Conservation (phyloP, 2,329 filamentous ascomycete genomes). For the Calonectria ilicicola region DNA sequence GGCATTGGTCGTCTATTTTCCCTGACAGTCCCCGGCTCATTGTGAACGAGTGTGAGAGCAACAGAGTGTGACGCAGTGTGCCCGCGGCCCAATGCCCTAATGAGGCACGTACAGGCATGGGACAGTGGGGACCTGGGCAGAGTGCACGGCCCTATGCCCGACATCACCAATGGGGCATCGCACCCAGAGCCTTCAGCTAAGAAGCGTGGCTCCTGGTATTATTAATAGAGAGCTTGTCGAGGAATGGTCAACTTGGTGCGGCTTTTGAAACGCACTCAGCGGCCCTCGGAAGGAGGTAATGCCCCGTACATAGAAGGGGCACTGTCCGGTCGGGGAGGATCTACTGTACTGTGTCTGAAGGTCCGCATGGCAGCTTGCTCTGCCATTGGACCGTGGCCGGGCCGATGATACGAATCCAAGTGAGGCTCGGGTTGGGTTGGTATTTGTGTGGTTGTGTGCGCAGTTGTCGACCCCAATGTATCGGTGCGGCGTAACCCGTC, state of each 20-base stretch:
- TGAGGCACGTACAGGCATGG: constrained; percentile 31
- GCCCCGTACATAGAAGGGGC: constrained; percentile 2
- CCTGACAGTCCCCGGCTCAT: constrained; percentile 31
- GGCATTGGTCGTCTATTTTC: constrained; percentile 26
- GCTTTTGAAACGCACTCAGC: constrained; percentile 34
- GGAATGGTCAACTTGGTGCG: constrained; percentile 21
- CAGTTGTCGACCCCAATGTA: background rate
- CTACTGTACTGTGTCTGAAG: background rate
- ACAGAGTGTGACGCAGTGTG: constrained; percentile 39
- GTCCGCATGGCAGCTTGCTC: background rate
- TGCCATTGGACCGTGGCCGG: constrained; percentile 10
- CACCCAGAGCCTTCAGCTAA: constrained; percentile 32
- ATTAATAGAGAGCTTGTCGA: constrained; percentile 37
- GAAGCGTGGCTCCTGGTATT: constrained; percentile 34
- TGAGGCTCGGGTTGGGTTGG: constrained; percentile 14
- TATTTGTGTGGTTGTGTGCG: constrained; percentile 12
- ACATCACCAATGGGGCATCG: constrained; percentile 17
- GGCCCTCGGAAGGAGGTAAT: background rate
- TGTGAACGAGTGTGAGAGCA: constrained; percentile 24
- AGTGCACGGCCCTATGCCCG: constrained; percentile 36
- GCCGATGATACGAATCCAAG: constrained; percentile 11
- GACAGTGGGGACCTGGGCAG: constrained; percentile 36
- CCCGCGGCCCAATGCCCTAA: constrained; percentile 42
- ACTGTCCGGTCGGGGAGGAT: background rate
- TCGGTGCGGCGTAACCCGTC: constrained; percentile 14